Evolutionary conservation across 75 land plant genomes (phyloP).

Genomic region (Gnetum montanum): DNA sequence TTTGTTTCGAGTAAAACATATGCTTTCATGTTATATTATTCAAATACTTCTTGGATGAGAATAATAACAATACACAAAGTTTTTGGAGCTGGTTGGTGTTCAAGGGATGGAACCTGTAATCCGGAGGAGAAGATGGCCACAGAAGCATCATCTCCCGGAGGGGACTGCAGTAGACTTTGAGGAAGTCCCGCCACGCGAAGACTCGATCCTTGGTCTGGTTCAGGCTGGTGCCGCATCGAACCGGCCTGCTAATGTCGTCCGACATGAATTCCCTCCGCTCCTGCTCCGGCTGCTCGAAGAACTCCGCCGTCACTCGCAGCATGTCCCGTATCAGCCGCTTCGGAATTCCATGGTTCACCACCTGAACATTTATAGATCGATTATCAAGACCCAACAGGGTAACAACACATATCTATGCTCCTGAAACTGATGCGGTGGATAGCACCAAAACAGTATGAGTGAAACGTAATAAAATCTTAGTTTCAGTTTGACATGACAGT

Average conservation of each 20-base stretch:
- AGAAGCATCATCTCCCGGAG: slow-evolving; percentile 13
- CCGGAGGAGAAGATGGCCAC: slow-evolving; percentile 59
- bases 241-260: slow-evolving; percentile 27
- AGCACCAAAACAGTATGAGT: too few species aligned
- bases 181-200: slow-evolving; percentile 62
- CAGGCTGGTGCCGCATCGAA: slow-evolving; percentile 51
- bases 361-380: slow-evolving; percentile 27
- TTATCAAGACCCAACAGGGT: too few species aligned
- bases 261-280: slow-evolving; percentile 36
- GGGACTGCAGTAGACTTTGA: slow-evolving; percentile 53
- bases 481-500: not conserved
- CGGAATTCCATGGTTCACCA: slow-evolving; percentile 54
- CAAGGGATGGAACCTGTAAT: slow-evolving; percentile 47
- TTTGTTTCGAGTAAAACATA: too few species aligned
- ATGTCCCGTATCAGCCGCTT: slow-evolving; percentile 18
- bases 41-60: not conserved
- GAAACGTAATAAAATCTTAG: too few species aligned
- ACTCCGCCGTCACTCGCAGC: slow-evolving; percentile 20
- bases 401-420: not conserved
- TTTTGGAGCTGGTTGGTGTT: not conserved
- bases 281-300: slow-evolving; percentile 37
- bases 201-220: slow-evolving; percentile 39
- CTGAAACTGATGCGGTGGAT: not conserved
- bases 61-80: not conserved
- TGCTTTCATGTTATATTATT: not conserved